Base-by-base conservation (phyloP, 257 asterid genomes). In the Penstemon newberryi region DNA sequence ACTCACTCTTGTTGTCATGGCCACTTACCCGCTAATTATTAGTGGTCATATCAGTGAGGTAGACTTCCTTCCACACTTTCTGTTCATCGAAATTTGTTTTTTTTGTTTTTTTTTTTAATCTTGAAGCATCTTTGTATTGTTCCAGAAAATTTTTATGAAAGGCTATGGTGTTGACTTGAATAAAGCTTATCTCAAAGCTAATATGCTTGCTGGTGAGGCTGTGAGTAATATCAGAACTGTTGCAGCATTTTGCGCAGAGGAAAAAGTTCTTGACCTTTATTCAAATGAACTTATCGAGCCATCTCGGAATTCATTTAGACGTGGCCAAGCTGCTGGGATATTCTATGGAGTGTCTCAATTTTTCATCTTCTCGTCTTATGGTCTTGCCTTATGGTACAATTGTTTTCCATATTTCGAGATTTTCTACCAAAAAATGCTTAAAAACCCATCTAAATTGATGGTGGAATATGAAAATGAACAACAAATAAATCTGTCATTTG, bases 31-130 rank as follows among this genome's bases (percentile, higher is more conserved):
- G 0, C 75, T 94, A 19, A 79, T 87, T 5, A 88, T 94, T 59
- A 89, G 96, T 59, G 99, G 99, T 46, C 99, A 94, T 72, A 94
- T 94, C 72, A 94, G 99, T 42, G 99, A 94, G 97, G 99, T 93
- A 81, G 56, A 6, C 41, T 60, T 73, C 65, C 33, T 57, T 63
- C 53, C 43, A 25, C 49, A 11, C 36, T 56, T 44, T 37, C 36
- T 6, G 8, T 44, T 52, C 38, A 43, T 46, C 33, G 10, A 12
- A 42, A 44, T 72, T 53, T 55, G 5, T 5, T 6, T 49, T 8
- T 5, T 60, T 38, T n/a, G n/a, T 4, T 60, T 68, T 9, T 61
- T 43, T 61, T 42, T 15, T 15, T 15, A 15, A 15, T 15, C 45
- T 33, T 72, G 57, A 73, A 50, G 66, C 46, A 9, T 13, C 61